Base-by-base conservation (phyloP, 805 yeast species). In the Kodamaea laetipori region DNA sequence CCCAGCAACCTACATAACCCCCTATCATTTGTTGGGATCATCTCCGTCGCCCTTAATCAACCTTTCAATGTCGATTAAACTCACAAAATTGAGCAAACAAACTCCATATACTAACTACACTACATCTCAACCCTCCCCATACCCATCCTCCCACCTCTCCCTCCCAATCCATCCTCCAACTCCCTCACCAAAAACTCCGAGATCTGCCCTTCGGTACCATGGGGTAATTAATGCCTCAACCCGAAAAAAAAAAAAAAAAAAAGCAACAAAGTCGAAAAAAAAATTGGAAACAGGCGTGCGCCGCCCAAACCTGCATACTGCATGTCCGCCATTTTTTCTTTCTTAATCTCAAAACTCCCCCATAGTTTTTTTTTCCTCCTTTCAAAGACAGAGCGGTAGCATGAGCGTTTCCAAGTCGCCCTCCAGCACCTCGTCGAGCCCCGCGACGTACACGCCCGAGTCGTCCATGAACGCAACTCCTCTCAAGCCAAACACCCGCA, bases 351-450 rank as follows among this genome's bases (percentile, higher is more conserved):
- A 37, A 16, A 7, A 12, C 13, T 30, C 16, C 33, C 33, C 16
- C 33, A 13, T 16, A 30, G 9, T 30, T 30, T 30, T 30, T 16
- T 30, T 27, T n/a, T 27, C 31, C 31, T 27, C 6, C 12, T 24
- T 24, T 32, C 39, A n/a, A n/a, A n/a, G n/a, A n/a, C n/a, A n/a
- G n/a, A n/a, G n/a, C n/a, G n/a, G n/a, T 32, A 13, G 11, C 17
- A 48, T 46, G 52, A 46, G 49, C 27, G 46, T 41, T 16, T 45
- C 46, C 26, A 44, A 43, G 43, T 46, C 49, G 37, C 52, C 52
- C 12, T 43, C 43, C 3, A 43, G 49, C 17, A 32, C 25, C 17
- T 44, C 44, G 4, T 46, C 49, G 26, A 48, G 47, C 13, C 47
- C 49, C 13, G 37, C 45, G 11, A 25, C 46, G 15, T 39, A 39